These are phyloP conservation scores for Aspergillus sp. DNA, from an alignment of 2,329 filamentous ascomycete genomes.

Conservation along the genomic window DNA sequence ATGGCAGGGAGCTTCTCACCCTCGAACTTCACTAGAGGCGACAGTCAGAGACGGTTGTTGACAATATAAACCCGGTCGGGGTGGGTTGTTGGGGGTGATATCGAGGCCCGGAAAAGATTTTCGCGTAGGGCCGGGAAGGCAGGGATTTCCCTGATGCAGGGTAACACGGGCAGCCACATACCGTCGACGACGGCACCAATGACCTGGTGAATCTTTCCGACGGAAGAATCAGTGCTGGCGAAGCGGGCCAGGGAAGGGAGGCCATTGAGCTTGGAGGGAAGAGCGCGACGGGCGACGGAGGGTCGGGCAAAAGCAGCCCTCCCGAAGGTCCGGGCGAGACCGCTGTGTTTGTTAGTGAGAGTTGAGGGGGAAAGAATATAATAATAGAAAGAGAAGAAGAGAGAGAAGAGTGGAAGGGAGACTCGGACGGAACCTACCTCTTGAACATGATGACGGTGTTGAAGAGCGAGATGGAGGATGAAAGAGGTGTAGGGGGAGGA, in stretches of 20 bases:
- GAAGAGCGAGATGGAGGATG: slow-evolving; percentile 41
- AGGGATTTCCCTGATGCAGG: slow-evolving; percentile 21
- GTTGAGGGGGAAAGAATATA: slow-evolving; percentile 3
- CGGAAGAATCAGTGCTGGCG: slow-evolving; percentile 57
- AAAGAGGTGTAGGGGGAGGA: slow-evolving; percentile 24
- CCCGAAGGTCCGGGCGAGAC: slow-evolving; percentile 65
- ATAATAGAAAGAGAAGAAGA: background rate
- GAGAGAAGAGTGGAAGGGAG: slow-evolving; percentile 4
- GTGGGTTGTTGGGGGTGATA: slow-evolving; percentile 33
- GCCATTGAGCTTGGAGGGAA: slow-evolving; percentile 58
- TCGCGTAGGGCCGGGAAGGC: slow-evolving; percentile 3
- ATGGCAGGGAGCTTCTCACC: slow-evolving; percentile 89
- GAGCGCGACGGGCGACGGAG: slow-evolving; percentile 54
- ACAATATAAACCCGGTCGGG: slow-evolving; percentile 25
- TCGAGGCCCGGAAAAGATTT: slow-evolving; percentile 38
- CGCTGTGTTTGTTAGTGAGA: slow-evolving; percentile 48
- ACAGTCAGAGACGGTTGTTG: slow-evolving; percentile 29
- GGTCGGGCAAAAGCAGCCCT: slow-evolving; percentile 58
- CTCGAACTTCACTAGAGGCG: slow-evolving; percentile 86
- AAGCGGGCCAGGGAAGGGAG: slow-evolving; percentile 61
- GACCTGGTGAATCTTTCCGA: slow-evolving; percentile 73
- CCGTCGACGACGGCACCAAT: slow-evolving; percentile 99
- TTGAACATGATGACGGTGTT: slow-evolving; percentile 60
- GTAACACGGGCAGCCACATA: slow-evolving; percentile 50
- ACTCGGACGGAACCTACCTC: slow-evolving; percentile 48